Evolutionary conservation across 2,329 filamentous ascomycete genomes (phyloP).

Genomic region (Phialophora verrucosa): DNA sequence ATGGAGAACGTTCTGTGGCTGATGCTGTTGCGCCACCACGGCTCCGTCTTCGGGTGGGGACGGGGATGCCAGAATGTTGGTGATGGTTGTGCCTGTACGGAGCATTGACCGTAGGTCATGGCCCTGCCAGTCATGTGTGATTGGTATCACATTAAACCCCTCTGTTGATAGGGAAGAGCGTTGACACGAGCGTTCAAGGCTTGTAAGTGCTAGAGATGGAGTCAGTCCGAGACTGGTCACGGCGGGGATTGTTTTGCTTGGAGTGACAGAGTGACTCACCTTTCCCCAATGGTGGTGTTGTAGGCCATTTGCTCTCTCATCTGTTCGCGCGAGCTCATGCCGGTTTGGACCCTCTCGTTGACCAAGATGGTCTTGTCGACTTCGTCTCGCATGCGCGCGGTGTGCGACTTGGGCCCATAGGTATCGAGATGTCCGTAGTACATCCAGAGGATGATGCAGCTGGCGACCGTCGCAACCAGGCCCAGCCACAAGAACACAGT

Average conservation of each 20-base stretch:
- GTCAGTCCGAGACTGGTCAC: background rate
- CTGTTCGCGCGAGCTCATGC: conserved; percentile 24
- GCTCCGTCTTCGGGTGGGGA: background rate
- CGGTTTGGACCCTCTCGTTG: conserved; percentile 13
- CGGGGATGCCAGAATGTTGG: background rate
- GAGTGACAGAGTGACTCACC: background rate
- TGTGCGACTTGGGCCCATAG: conserved; percentile 32
- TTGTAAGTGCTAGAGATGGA: background rate
- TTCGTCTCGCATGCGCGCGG: conserved; percentile 32
- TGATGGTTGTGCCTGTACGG: background rate
- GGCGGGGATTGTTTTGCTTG: background rate
- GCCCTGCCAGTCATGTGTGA: too few species aligned
- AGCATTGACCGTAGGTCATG: background rate
- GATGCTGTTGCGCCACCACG: background rate
- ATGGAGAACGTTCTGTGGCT: background rate
- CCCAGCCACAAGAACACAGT: conserved; percentile 62
- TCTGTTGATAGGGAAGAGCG: background rate
- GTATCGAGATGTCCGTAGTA: conserved; percentile 34
- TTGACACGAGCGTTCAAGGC: background rate
- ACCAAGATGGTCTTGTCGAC: conserved; percentile 29
- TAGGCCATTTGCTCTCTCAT: conserved; percentile 7
- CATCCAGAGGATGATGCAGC: conserved; percentile 34
- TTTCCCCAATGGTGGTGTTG: background rate
- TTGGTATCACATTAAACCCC: background rate
- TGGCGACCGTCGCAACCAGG: conserved; percentile 54